phyloP scores from a whole-genome alignment of 495 filamentous ascomycete genomes.

The Penicillium fimorum region DNA sequence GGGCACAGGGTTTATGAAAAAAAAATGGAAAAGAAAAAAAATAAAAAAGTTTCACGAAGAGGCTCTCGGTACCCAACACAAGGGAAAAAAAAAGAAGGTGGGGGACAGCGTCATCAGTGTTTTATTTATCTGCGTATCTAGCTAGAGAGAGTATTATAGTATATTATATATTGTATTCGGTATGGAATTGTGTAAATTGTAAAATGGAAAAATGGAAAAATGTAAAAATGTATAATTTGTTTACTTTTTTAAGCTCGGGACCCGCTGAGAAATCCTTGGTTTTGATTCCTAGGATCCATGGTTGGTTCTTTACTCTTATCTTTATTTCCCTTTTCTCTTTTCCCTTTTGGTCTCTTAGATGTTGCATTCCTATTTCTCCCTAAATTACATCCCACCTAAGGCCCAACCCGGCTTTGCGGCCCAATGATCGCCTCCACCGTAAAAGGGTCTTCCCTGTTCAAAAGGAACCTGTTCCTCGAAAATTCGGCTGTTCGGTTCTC shows the following conservation, averaged over 20 bases:
- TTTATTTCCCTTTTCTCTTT: conserved; percentile 5
- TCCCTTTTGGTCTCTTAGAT: background rate
- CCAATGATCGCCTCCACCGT: conserved; percentile 27
- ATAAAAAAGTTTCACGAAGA: conserved; percentile 25
- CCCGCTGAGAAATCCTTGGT: conserved; percentile 17
- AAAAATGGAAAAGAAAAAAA: conserved; percentile 9
- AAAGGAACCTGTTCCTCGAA: conserved; percentile 1
- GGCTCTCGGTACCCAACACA: conserved; percentile 30
- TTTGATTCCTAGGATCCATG: conserved; percentile 6
- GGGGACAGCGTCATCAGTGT: conserved; percentile 13
- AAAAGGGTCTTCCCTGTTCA: conserved; percentile 9
- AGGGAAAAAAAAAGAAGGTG: conserved; percentile 14
- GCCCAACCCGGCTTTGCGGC: conserved; percentile 27
- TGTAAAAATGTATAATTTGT: background rate
- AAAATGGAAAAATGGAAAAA: too few relatives aligned
- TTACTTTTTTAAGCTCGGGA: conserved; percentile 16
- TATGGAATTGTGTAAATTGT: too few relatives aligned
- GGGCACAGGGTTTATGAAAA: conserved; percentile 8
- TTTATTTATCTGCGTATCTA: conserved; percentile 1
- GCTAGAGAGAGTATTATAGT: too few relatives aligned
- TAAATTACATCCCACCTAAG: conserved; percentile 2
- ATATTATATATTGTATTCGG: too few relatives aligned
- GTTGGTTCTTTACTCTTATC: conserved; percentile 1
- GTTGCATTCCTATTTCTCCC: conserved; percentile 8
- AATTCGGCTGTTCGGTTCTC: conserved; percentile 4